Percentiles rank a stretch among this genome's conserved stretches.
Conservation (phyloP, 1,284 basidiomycete genomes). For the Apiotrichum laibachii region DNA sequence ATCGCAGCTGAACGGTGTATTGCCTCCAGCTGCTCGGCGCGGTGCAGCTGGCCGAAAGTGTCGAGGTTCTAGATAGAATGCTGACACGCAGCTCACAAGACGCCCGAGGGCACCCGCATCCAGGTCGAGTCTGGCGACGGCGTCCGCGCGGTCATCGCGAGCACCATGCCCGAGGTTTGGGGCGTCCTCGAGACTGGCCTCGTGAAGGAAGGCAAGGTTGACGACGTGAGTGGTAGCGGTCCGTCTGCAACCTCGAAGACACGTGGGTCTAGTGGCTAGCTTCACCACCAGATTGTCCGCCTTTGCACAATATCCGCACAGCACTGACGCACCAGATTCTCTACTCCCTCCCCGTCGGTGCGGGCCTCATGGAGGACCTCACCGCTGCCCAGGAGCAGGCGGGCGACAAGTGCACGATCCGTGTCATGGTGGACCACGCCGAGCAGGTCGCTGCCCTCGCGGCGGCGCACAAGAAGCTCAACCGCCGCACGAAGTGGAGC, state of each 20-base stretch:
- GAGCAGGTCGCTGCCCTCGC: slow-evolving; percentile 68
- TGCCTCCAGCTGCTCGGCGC: no score
- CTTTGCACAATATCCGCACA: no score
- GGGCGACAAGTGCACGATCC: slow-evolving; percentile 59
- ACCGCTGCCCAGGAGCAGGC: slow-evolving; percentile 61
- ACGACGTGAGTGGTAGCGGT: slow-evolving; percentile 69
- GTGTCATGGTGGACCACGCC: slow-evolving; percentile 71
- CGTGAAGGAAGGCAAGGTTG: slow-evolving; percentile 65
- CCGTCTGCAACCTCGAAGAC: no score
- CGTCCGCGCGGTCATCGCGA: slow-evolving; percentile 39
- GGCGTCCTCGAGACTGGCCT: slow-evolving; percentile 50
- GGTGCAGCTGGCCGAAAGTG: no score
- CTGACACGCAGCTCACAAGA: slow-evolving; percentile 55
- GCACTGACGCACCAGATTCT: slow-evolving; percentile 61
- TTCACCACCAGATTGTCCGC: no score
- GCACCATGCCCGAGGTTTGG: slow-evolving; percentile 43
- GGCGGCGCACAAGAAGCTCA: slow-evolving; percentile 46
- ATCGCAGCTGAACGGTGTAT: no score
- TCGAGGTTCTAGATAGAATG: not conserved
- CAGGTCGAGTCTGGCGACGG: slow-evolving; percentile 62
- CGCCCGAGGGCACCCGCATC: slow-evolving; percentile 66
- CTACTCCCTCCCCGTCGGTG: slow-evolving; percentile 68
- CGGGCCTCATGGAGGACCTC: slow-evolving; percentile 71
- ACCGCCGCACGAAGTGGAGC: slow-evolving; percentile 59
- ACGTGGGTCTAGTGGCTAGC: no score